Evolutionary conservation across 1,139 yeast genomes (phyloP), one percentile per base, ranked within the genome.

Genomic region (Hyphopichia buzzinii): DNA sequence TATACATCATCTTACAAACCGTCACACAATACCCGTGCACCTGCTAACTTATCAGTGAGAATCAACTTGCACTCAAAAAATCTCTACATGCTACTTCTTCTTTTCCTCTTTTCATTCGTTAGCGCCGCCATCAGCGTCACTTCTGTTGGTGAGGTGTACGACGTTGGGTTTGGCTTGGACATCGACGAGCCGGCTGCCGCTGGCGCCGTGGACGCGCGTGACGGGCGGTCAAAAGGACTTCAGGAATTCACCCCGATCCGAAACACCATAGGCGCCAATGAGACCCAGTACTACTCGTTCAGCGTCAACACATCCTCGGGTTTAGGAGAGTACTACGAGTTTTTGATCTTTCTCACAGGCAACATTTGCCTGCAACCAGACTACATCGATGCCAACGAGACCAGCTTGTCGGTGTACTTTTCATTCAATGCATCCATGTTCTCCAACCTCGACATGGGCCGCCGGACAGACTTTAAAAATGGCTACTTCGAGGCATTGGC

Each of bases 401-500:
- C 74, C 14, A 66, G 72, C 30, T 51, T 81, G 26, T 62, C 69
- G 4, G 69, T 81, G 0, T 74, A 72, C 44, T 76, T 73, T 49
- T 67, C 81, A 3, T 72, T 74, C 47, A 72, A 77, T 47, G 50
- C 72, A 4, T 52, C 68, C 12, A 60, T 72, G 56, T 58, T 67
- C 34, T 31, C 44, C 1, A 49, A 74, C 46, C 34, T 56, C 16
- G 64, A 57, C 33, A 30, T 46, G 35, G 68, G 57, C 10, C 48
- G 38, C 55, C 75, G 60, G 62, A 42, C 29, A n/a, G 45, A 51
- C 4, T 71, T 66, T 39, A 34, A 52, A 13, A 47, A 64, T 42
- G 87, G 88, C 0, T 81, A 79, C 48, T 64, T 77, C 44, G 77
- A 78, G 48, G 81, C 74, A 0, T 54, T 78, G 38, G 79, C 81